phyloP scores from a whole-genome alignment of 108 stramenopile species.

The Cyclotella atomus region DNA sequence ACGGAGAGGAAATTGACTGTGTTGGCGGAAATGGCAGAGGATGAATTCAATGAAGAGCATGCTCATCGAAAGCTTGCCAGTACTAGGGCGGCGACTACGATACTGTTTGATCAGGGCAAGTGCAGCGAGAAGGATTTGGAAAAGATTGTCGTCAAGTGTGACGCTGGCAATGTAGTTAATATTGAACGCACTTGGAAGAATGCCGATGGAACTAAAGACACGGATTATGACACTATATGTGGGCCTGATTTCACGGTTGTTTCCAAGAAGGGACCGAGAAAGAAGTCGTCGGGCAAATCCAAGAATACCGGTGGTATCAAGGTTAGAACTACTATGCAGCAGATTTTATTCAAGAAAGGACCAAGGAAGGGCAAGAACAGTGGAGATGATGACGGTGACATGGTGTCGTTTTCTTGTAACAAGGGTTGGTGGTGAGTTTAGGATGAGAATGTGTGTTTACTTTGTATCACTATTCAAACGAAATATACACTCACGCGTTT shows the following conservation, averaged over 20 bases:
- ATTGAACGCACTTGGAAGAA: constrained; percentile 7
- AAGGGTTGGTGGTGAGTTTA: constrained; percentile 27
- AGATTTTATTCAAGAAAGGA: constrained; percentile 11
- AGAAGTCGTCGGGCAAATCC: neutral
- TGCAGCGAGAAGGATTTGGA: constrained; percentile 12
- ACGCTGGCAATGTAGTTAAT: neutral
- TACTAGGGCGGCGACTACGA: neutral
- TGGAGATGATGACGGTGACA: neutral
- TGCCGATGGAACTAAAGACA: neutral
- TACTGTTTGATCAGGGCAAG: constrained; percentile 24
- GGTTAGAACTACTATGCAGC: neutral
- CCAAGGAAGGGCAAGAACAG: neutral
- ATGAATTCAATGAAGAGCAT: neutral
- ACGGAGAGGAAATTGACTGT: neutral
- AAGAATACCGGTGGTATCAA: no score
- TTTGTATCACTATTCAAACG: neutral
- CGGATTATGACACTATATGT: constrained; percentile 15
- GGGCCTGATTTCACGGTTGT: constrained; percentile 19
- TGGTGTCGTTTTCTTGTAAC: constrained; percentile 9
- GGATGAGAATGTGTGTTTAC: neutral
- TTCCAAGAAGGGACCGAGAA: constrained; percentile 7
- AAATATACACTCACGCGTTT: no score
- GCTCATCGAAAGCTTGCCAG: constrained; percentile 6
- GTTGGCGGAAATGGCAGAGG: constrained; percentile 3
- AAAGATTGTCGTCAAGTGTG: constrained; percentile 15